A percentile compares a stretch with the other conserved stretches of the same genome.
Conservation (phyloP, 2,329 filamentous ascomycete species). For the Fusarium transvaalense region DNA sequence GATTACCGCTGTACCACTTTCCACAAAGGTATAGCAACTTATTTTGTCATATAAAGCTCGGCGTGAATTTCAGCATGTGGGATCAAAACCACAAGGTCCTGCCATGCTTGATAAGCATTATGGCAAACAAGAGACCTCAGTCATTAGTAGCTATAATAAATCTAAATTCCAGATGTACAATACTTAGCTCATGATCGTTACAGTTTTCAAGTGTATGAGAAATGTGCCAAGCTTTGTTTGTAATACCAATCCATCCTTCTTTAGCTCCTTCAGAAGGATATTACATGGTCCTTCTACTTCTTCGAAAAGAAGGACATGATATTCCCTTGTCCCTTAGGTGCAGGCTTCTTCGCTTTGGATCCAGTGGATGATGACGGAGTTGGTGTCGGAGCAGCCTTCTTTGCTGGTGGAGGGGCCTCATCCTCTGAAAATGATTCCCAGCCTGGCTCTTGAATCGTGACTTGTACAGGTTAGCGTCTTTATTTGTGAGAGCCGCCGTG, state of each 20-base stretch:
- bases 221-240: not conserved
- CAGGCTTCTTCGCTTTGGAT: conserved; percentile 67
- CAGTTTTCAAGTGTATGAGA: not conserved
- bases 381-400: conserved; percentile 65
- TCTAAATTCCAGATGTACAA: not conserved
- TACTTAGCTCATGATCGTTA: not conserved
- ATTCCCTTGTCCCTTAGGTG: conserved; percentile 77
- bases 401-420: conserved; percentile 69
- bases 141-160: not conserved
- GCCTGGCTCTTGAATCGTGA: conserved; percentile 83
- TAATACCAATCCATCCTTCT: not conserved
- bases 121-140: not conserved
- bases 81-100: not conserved
- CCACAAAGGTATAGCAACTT: not conserved
- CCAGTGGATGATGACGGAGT: conserved; percentile 60
- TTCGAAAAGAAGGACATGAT: conserved; percentile 96
- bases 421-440: conserved; percentile 98
- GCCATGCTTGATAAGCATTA: not conserved
- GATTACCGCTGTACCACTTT: not conserved
- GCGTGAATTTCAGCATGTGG: not conserved
- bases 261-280: not conserved
- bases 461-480: conserved; percentile 59
- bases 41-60: not conserved
- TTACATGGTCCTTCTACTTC: conserved; percentile 62
- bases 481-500: not conserved